Evolutionary conservation across 2,329 filamentous ascomycete genomes (phyloP).

Genomic region (Apiospora marii): DNA sequence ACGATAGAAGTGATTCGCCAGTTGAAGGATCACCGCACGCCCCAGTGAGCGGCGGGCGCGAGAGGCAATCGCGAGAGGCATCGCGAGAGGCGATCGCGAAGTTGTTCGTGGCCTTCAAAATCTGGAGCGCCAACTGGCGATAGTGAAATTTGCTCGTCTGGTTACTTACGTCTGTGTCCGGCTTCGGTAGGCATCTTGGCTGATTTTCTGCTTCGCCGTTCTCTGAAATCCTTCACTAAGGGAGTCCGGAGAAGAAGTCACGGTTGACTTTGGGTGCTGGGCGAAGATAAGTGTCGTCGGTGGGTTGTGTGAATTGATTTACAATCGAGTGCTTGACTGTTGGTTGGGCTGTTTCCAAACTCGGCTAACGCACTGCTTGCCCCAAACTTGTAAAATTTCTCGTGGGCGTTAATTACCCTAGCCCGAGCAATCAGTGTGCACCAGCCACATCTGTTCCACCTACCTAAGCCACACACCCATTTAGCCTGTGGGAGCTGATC

Average conservation of each 20-base stretch:
- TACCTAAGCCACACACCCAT: neutral
- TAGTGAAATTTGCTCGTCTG: slow-evolving; percentile 2
- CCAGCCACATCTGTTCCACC: neutral
- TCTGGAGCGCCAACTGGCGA: slow-evolving; percentile 11
- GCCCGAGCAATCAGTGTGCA: slow-evolving; percentile 2
- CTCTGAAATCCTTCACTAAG: slow-evolving; percentile 53
- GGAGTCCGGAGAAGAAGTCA: slow-evolving; percentile 50
- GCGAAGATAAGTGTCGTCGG: slow-evolving; percentile 47
- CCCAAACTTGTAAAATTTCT: slow-evolving; percentile 22
- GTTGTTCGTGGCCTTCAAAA: neutral
- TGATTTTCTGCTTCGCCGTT: slow-evolving; percentile 55
- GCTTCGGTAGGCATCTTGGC: slow-evolving; percentile 88
- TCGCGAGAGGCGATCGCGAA: neutral
- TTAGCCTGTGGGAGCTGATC: neutral
- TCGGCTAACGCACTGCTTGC: slow-evolving; percentile 19
- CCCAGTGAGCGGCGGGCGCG: neutral
- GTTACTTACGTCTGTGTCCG: slow-evolving; percentile 84
- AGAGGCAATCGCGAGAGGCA: neutral
- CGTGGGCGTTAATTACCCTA: slow-evolving; percentile 22
- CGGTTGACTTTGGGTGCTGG: slow-evolving; percentile 53
- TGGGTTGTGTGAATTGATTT: slow-evolving; percentile 39
- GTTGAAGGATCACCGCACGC: neutral
- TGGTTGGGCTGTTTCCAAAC: slow-evolving; percentile 21
- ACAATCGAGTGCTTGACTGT: slow-evolving; percentile 22
- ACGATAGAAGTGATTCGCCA: neutral